phyloP scores from a whole-genome alignment of 108 stramenopile genomes.

The Pseudonitzschia delicatissima region DNA sequence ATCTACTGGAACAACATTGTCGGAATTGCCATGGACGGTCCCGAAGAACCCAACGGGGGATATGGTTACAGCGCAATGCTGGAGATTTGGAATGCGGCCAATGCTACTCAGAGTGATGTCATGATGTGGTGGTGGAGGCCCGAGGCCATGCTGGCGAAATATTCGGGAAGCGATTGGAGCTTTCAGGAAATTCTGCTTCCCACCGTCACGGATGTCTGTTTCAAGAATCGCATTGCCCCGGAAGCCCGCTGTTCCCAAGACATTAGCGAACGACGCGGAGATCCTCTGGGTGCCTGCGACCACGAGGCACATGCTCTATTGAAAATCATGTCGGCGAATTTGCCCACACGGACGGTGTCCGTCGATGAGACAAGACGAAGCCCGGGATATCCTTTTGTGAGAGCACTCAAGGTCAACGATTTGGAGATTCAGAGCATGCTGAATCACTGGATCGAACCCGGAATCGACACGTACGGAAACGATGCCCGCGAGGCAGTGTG shows the following conservation, averaged over 20 bases:
- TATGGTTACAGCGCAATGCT: constrained; percentile 34
- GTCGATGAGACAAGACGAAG: neutral
- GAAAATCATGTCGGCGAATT: constrained; percentile 8
- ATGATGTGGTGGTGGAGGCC: constrained; percentile 39
- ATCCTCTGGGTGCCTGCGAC: constrained; percentile 25
- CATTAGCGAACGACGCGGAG: constrained; percentile 13
- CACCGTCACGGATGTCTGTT: constrained; percentile 10
- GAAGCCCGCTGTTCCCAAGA: constrained; percentile 21
- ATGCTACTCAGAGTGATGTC: constrained; percentile 35
- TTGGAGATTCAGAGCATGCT: constrained; percentile 24
- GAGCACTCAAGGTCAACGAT: constrained; percentile 14
- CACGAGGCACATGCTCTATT: constrained; percentile 21
- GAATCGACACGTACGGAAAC: constrained; percentile 2
- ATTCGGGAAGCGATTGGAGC: constrained; percentile 11
- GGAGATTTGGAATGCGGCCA: constrained; percentile 40
- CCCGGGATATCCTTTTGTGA: constrained; percentile 21
- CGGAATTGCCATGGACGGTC: constrained; percentile 24
- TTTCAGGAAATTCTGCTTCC: constrained; percentile 34
- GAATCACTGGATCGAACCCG: neutral
- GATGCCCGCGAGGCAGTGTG: constrained; percentile 39
- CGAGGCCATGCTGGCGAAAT: constrained; percentile 26
- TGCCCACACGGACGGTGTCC: neutral
- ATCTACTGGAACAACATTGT: constrained; percentile 32
- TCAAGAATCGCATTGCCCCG: constrained; percentile 5
- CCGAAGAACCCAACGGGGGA: constrained; percentile 26